Base-by-base conservation (phyloP, 805 yeast genomes). In the Candida insectorum region DNA sequence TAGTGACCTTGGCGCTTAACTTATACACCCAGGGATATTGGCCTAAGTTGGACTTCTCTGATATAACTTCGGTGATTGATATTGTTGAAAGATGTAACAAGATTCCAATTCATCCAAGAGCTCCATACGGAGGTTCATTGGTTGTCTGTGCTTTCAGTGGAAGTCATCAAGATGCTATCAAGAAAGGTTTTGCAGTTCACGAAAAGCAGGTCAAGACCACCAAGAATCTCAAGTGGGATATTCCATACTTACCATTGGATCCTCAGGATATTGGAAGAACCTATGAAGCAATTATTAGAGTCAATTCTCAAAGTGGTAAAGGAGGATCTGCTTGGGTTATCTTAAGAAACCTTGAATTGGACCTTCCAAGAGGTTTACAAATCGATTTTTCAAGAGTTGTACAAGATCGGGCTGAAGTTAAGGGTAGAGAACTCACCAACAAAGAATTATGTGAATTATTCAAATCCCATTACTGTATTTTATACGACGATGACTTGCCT, bases 241-340 rank as follows among this genome's bases (percentile, higher is more conserved):
- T 85, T 38, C 95, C 95, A 13, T 85, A 85, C 61, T 70, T 85
- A 46, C 94, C 95, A 18, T 69, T 85, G 51, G 95, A 85, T 54
- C 95, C 95, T 28, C 69, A 75, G 46, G 94, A 85, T 56, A 80
- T 85, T 48, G 94, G 94, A 32, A 76, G 93, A 57, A 82, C 82
- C n/a, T 85, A 85, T 62, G 95, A 85, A 60, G 93, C 94, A n/a
- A 84, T 85, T 36, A 85, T 85, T 48, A 77, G 95, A 53, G 93
- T 85, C 56, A 85, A 85, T 61, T 84, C 93, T 9, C 94, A 85
- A 62, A 76, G 85, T 16, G 95, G 95, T 41, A 85, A 85, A 62
- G 94, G 94, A 50, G 94, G 94, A 45, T 83, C 91, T 8, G 85
- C 94, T 5, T 85, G 94, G 93, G 81, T 85, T 45, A 81, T 85